Percentiles rank a stretch among this genome's conserved stretches.
These are phyloP conservation scores for Stipa capillata DNA, from an alignment of 176 grass and related monocot species.

Conservation along the genomic window DNA sequence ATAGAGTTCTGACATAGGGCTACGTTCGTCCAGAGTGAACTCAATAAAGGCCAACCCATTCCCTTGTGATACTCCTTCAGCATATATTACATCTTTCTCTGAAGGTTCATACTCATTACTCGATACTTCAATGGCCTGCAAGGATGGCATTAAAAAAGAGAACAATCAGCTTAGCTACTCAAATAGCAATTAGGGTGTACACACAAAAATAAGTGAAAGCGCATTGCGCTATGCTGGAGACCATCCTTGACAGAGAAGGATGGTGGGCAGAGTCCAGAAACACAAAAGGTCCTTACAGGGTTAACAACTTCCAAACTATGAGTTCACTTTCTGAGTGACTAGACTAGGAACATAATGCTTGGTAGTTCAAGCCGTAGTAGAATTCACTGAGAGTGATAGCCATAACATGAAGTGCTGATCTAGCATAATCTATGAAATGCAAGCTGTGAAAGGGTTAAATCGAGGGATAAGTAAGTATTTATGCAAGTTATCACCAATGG, in stretches of 20 bases:
- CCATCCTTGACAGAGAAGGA: neutral
- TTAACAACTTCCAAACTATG: neutral
- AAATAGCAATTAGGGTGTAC: neutral
- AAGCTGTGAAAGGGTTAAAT: neutral
- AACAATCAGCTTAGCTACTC: neutral
- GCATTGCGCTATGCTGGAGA: neutral
- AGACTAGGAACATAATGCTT: neutral
- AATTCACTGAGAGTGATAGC: too few species aligned
- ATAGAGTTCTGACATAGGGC: conserved; percentile 77
- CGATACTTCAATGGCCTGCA: conserved; percentile 90
- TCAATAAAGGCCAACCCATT: conserved; percentile 89
- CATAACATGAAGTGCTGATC: neutral
- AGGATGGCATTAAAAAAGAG: conserved; percentile 11
- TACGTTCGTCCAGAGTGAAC: conserved; percentile 76
- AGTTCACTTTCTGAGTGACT: neutral
- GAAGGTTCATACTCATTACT: conserved; percentile 97
- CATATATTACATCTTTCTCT: conserved; percentile 85
- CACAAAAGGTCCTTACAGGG: neutral
- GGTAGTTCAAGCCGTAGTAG: too few species aligned
- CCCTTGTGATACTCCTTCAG: conserved; percentile 96
- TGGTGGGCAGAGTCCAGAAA: neutral
- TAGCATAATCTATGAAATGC: neutral
- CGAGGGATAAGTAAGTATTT: neutral
- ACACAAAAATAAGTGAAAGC: neutral
- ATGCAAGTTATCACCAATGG: neutral